These are phyloP conservation scores for Penicillium nucicola DNA, from an alignment of 495 filamentous ascomycete species.

Conservation along the genomic window DNA sequence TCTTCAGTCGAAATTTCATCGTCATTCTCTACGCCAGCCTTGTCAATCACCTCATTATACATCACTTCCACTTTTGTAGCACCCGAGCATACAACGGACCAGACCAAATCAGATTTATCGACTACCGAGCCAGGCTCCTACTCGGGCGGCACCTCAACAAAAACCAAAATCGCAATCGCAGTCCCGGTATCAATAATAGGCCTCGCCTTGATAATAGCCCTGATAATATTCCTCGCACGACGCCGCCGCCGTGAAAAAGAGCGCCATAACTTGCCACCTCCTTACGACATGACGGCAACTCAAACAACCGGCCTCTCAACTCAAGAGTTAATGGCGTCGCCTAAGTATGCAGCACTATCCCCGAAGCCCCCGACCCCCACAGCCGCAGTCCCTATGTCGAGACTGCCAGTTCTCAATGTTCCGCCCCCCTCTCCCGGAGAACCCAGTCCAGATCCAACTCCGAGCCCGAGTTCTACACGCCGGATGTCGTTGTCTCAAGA, in stretches of 20 bases:
- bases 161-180: conserved; percentile 36
- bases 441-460: background rate
- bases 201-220: conserved; percentile 17
- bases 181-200: conserved; percentile 35
- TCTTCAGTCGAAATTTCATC: background rate
- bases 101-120: background rate
- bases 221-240: conserved; percentile 26
- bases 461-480: background rate
- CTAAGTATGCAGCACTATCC: background rate
- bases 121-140: background rate
- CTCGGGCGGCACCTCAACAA: conserved; percentile 15
- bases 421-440: background rate
- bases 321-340: conserved; percentile 13
- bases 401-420: conserved; percentile 9
- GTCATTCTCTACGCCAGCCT: background rate
- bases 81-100: background rate
- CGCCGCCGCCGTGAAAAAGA: conserved; percentile 14
- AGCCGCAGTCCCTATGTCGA: background rate
- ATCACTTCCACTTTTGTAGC: background rate
- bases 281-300: conserved; percentile 12
- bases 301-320: conserved; percentile 12
- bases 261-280: conserved; percentile 4
- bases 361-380: background rate
- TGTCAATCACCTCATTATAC: background rate
- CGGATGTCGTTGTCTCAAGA: background rate